Conservation (phyloP, 345 rosid species). For the Cardamine chenopodiifolia region DNA sequence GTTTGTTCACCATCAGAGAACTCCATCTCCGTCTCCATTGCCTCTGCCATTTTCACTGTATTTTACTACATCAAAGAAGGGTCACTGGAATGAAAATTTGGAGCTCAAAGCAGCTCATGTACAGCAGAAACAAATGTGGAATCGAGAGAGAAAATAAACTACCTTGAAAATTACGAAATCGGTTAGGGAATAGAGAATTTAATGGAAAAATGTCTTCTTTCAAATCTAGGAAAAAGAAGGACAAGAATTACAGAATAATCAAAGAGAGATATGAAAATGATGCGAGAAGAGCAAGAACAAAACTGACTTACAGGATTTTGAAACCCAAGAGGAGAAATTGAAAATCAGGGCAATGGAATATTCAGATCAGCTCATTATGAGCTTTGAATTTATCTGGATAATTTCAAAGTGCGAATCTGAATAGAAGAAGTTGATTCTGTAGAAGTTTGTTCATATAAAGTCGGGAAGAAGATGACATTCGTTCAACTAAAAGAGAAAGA, state of each 20-base stretch:
- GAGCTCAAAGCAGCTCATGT: neutral
- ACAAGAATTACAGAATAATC: neutral
- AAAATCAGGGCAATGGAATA: neutral
- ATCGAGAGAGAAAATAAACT: neutral
- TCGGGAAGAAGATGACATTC: constrained; percentile 16
- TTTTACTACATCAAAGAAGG: neutral
- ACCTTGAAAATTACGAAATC: neutral
- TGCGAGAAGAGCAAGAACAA: constrained; percentile 2
- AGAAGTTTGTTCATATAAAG: constrained; percentile 10
- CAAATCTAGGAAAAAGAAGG: neutral
- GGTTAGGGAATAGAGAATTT: neutral
- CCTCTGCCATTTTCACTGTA: constrained; percentile 16
- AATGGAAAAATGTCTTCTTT: neutral
- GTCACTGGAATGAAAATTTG: neutral
- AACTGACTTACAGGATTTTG: constrained; percentile 24
- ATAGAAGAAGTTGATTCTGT: neutral
- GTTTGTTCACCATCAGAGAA: constrained; percentile 37
- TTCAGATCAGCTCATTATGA: neutral
- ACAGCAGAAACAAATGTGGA: constrained; percentile 13
- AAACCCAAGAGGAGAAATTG: neutral
- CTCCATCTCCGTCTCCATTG: constrained; percentile 45
- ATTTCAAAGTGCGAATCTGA: constrained; percentile 17
- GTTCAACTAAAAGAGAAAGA: neutral
- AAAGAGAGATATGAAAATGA: neutral
- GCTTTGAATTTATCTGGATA: neutral